Evolutionary conservation across 2,329 filamentous ascomycete species (phyloP), one percentile per base, ranked within the genome.

Genomic region (Fusarium sp.): DNA sequence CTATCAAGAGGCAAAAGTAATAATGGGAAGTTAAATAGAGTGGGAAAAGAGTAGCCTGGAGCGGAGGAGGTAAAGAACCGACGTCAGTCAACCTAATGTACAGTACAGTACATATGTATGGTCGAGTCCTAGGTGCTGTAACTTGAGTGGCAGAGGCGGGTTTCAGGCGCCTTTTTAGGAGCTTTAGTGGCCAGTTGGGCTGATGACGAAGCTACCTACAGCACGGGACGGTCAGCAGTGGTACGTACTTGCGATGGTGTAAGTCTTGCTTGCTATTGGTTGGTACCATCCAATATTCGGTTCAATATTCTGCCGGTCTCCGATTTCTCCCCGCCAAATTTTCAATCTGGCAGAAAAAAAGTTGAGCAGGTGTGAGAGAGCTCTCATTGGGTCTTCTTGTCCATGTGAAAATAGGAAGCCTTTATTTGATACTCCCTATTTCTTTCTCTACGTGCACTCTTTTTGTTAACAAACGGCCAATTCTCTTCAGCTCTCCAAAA

Each of bases 291-390:
- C 6, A 15, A 10, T 1, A 2, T n/a, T 29, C 57, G 57, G 57
- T 29, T 52, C 41, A 56, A 37, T 19, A 17, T 44, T 54, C 53
- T 29, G 6, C 42, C 67, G 62, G 49, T 9, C 13, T 33, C 57
- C 55, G 57, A 11, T 2, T 2, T 37, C 57, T 60, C 49, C 57
- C 72, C 73, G 73, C 73, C 71, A 73, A 74, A 73, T 72, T 70
- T 72, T 71, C 66, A 55, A 44, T 32, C n/a, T 15, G 50, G 56
- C 64, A 66, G 56, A 65, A 73, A 72, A 72, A 71, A 70, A 70
- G 64, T 62, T 51, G 33, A 52, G 21, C 23, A 53, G 43, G 36
- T 27, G 38, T 37, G 51, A 57, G 37, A 53, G 51, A 64, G 58
- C 53, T 68, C 57, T 61, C 38, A 59, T 49, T 45, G 52, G 53